These are phyloP conservation scores for Tilletia walkeri DNA, from an alignment of 1,284 basidiomycete species.

Conservation along the genomic window DNA sequence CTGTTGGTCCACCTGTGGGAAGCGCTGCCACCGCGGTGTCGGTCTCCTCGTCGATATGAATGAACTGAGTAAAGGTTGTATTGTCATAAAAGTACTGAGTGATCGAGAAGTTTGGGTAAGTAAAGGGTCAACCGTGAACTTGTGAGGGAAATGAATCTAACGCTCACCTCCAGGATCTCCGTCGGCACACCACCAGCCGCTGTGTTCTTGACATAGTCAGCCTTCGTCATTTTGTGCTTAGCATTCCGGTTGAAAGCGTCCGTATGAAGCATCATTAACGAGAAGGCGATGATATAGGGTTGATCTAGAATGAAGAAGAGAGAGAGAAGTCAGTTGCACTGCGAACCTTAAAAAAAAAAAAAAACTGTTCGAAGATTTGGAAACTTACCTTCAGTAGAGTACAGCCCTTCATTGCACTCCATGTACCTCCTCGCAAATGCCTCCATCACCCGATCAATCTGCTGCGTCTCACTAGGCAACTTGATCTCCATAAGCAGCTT, in stretches of 20 bases:
- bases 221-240: slow-evolving; percentile 82
- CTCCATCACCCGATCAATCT: slow-evolving; percentile 96
- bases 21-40: slow-evolving; percentile 16
- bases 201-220: slow-evolving; percentile 46
- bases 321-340: background rate
- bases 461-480: slow-evolving; percentile 91
- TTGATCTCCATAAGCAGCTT: slow-evolving; percentile 86
- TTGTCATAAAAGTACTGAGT: slow-evolving; percentile 90
- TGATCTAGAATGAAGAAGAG: slow-evolving; percentile 66
- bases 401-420: slow-evolving; percentile 78
- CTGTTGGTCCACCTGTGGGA: background rate
- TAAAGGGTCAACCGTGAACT: slow-evolving; percentile 10
- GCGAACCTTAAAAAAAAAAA: slow-evolving; percentile 30
- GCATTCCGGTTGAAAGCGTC: slow-evolving; percentile 97
- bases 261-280: slow-evolving; percentile 97
- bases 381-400: slow-evolving; percentile 57
- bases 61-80: slow-evolving; percentile 85
- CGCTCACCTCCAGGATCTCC: slow-evolving; percentile 77
- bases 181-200: slow-evolving; percentile 73
- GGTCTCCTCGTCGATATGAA: slow-evolving; percentile 78
- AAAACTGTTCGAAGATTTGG: slow-evolving; percentile 65
- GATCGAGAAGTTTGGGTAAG: slow-evolving; percentile 7
- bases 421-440: slow-evolving; percentile 84
- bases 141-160: no score
- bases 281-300: slow-evolving; percentile 94